Percentiles rank a stretch among this genome's conserved stretches.
These are phyloP conservation scores for Colletotrichum truncatum DNA, from an alignment of 2,329 filamentous ascomycete genomes.

Conservation along the genomic window DNA sequence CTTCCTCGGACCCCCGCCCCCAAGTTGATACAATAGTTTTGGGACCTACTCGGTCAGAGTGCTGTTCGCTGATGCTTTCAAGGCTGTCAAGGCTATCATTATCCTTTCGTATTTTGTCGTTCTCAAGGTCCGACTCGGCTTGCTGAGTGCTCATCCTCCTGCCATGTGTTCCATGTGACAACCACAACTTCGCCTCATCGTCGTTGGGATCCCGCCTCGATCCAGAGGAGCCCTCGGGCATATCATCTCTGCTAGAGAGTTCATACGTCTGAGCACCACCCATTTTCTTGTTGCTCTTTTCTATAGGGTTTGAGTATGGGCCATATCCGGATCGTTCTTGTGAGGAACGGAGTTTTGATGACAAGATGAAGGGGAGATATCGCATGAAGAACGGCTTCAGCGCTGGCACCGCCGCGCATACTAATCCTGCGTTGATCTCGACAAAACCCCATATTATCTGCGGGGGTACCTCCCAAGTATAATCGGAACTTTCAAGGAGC, in stretches of 20 bases:
- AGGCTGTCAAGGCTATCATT: background rate
- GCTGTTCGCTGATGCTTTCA: background rate
- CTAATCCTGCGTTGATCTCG: constrained; percentile 21
- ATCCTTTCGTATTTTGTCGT: background rate
- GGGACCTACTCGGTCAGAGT: background rate
- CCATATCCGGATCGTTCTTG: background rate
- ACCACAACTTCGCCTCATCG: background rate
- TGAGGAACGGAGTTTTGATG: background rate
- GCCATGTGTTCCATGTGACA: background rate
- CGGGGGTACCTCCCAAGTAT: constrained; percentile 36
- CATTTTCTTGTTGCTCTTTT: background rate
- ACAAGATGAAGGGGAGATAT: constrained; percentile 21
- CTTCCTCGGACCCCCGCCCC: background rate
- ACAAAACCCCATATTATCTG: constrained; percentile 39
- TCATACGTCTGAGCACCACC: background rate
- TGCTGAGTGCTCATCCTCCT: background rate
- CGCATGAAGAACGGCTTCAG: constrained; percentile 32
- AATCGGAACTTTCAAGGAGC: constrained; percentile 35
- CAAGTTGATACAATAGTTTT: background rate
- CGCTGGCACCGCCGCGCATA: constrained; percentile 13
- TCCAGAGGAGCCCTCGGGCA: background rate
- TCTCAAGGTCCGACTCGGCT: background rate
- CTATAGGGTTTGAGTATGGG: background rate
- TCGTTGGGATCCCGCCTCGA: background rate
- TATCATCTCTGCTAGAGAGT: background rate